These are phyloP conservation scores for Auriscalpium vulgare DNA, from an alignment of 768 basidiomycete species.

Conservation along the genomic window DNA sequence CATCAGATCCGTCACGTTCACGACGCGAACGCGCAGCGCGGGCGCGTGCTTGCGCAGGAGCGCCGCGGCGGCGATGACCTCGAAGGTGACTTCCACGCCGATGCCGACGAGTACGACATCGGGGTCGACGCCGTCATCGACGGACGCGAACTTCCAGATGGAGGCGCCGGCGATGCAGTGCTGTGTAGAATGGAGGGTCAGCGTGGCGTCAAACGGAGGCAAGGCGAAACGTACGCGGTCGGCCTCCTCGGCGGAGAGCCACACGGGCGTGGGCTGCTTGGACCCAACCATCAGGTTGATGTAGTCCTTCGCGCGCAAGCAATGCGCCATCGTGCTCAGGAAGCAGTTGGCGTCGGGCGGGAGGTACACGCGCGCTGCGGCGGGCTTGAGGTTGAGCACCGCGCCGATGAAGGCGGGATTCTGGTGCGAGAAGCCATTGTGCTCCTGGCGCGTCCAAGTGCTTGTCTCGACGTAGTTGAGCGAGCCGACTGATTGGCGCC, in stretches of 20 bases:
- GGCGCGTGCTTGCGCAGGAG: conserved; percentile 66
- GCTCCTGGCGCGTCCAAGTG: conserved; percentile 79
- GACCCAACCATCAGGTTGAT: conserved; percentile 85
- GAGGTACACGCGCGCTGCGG: conserved; percentile 68
- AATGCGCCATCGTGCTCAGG: conserved; percentile 72
- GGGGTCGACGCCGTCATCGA: conserved; percentile 61
- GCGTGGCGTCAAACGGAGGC: not conserved
- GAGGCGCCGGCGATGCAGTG: conserved; percentile 87
- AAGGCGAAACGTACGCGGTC: conserved; percentile 36
- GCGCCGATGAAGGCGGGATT: conserved; percentile 83
- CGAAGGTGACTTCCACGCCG: conserved; percentile 83
- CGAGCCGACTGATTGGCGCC: conserved; percentile 64
- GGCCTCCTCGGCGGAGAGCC: conserved; percentile 71
- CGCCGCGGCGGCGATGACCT: conserved; percentile 80
- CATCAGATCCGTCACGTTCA: conserved; percentile 88
- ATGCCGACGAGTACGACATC: conserved; percentile 63
- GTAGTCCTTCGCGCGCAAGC: conserved; percentile 70
- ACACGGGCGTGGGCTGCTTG: conserved; percentile 77
- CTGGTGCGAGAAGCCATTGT: conserved; percentile 89
- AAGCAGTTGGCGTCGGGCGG: conserved; percentile 90
- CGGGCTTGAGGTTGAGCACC: conserved; percentile 71
- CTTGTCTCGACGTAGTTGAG: conserved; percentile 86
- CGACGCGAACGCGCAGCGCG: conserved; percentile 71
- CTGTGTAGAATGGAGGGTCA: conserved; percentile 21
- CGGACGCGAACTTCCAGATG: conserved; percentile 78